Percentiles rank a stretch among this genome's conserved stretches.
Conservation (phyloP, 768 basidiomycete genomes). For the Macrolepiota albuminosa region DNA sequence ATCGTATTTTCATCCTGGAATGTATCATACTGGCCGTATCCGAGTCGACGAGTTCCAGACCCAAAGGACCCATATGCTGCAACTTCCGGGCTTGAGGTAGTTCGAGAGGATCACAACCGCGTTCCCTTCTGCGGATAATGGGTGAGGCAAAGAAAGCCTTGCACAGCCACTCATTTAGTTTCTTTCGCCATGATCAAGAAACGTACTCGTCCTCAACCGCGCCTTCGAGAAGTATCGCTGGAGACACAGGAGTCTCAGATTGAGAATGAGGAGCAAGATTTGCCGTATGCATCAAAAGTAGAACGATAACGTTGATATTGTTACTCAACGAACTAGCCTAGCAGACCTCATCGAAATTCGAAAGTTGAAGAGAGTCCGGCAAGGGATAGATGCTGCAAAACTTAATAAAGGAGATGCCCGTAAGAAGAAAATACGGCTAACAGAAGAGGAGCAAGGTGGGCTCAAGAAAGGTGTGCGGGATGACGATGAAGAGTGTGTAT, state of each 20-base stretch:
- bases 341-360: conserved; percentile 83
- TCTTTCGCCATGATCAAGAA: conserved; percentile 59
- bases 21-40: neutral
- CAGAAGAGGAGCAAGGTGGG: conserved; percentile 50
- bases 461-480: conserved; percentile 44
- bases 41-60: neutral
- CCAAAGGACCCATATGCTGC: neutral
- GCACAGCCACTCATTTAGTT: conserved; percentile 14
- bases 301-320: neutral
- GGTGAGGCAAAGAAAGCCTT: neutral
- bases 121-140: neutral
- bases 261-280: conserved; percentile 37
- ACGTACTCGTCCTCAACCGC: conserved; percentile 61
- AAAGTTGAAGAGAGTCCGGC: conserved; percentile 63
- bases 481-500: conserved; percentile 61
- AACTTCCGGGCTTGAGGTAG: no score
- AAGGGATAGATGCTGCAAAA: conserved; percentile 84
- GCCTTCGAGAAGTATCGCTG: conserved; percentile 46
- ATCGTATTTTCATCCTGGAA: neutral
- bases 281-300: conserved; percentile 41
- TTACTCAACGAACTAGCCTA: conserved; percentile 38
- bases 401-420: conserved; percentile 80
- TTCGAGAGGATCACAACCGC: neutral
- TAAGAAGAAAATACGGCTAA: conserved; percentile 59
- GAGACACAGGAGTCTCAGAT: conserved; percentile 32